A percentile compares a stretch with the other conserved stretches of the same genome.
phyloP scores from a whole-genome alignment of 2,329 filamentous ascomycete species.

The Leptodontidium sp. region DNA sequence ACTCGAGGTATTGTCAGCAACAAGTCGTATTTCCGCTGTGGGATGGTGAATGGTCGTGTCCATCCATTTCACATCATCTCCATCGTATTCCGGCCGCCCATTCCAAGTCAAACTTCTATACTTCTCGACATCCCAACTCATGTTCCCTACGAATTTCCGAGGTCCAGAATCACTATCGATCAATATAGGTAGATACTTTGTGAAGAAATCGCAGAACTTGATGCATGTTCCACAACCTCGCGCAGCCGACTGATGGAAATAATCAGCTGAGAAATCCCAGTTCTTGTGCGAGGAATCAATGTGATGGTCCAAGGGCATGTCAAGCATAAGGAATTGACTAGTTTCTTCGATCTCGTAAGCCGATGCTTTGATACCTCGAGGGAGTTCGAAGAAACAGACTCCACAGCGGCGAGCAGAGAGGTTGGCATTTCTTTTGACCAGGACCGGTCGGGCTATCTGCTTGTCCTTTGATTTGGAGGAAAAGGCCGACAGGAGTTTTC shows the following conservation, averaged over 20 bases:
- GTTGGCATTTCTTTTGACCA: background rate
- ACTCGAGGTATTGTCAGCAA: background rate
- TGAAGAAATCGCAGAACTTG: no score
- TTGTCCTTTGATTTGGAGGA: background rate
- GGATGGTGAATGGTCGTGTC: background rate
- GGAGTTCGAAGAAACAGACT: background rate
- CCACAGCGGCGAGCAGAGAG: background rate
- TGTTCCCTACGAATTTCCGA: no score
- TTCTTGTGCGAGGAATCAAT: background rate
- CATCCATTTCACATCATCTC: no score
- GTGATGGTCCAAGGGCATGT: background rate
- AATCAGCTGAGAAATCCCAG: background rate
- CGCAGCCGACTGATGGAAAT: background rate
- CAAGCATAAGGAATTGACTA: background rate
- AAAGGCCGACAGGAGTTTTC: background rate
- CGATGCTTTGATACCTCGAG: background rate
- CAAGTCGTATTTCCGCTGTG: background rate
- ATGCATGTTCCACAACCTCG: no score
- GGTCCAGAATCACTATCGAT: no score
- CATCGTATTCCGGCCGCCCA: no score
- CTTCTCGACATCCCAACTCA: background rate
- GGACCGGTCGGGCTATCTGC: background rate
- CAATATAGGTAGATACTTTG: no score
- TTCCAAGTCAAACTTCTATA: background rate
- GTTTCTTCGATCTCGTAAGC: background rate